A percentile compares a stretch with the other conserved stretches of the same genome.
phyloP scores from a whole-genome alignment of 2,329 filamentous ascomycete species.

The Periconia sp. region DNA sequence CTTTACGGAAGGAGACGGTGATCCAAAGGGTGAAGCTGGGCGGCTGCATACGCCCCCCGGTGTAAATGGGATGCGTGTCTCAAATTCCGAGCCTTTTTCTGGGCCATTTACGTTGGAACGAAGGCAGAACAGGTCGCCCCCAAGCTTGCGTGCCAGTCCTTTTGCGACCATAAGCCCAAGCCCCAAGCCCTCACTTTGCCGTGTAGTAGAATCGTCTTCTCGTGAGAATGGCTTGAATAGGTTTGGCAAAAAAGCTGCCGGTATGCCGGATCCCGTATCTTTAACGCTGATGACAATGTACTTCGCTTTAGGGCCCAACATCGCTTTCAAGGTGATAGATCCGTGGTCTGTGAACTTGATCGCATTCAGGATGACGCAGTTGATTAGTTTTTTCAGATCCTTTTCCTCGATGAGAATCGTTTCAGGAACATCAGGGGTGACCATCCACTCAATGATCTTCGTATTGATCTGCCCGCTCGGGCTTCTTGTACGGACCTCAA shows the following conservation, averaged over 20 bases:
- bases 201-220: constrained; percentile 71
- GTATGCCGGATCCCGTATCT: constrained; percentile 73
- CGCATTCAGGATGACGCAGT: constrained; percentile 69
- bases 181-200: constrained; percentile 71
- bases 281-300: constrained; percentile 67
- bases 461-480: constrained; percentile 52
- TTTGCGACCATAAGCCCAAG: constrained; percentile 75
- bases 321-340: constrained; percentile 62
- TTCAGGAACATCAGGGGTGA: constrained; percentile 58
- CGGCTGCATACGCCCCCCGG: constrained; percentile 58
- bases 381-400: constrained; percentile 68
- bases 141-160: constrained; percentile 70
- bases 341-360: constrained; percentile 74
- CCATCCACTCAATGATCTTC: constrained; percentile 58
- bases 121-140: constrained; percentile 70
- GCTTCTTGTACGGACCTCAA: constrained; percentile 54
- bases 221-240: constrained; percentile 74
- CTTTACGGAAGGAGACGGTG: constrained; percentile 46
- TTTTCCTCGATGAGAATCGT: constrained; percentile 66
- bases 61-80: constrained; percentile 68
- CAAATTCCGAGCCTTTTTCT: constrained; percentile 69
- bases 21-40: constrained; percentile 58
- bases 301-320: constrained; percentile 57
- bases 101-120: constrained; percentile 67
- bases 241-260: constrained; percentile 67